Base-by-base conservation (phyloP, 495 filamentous ascomycete species). In the Opeltia flavorubescens region DNA sequence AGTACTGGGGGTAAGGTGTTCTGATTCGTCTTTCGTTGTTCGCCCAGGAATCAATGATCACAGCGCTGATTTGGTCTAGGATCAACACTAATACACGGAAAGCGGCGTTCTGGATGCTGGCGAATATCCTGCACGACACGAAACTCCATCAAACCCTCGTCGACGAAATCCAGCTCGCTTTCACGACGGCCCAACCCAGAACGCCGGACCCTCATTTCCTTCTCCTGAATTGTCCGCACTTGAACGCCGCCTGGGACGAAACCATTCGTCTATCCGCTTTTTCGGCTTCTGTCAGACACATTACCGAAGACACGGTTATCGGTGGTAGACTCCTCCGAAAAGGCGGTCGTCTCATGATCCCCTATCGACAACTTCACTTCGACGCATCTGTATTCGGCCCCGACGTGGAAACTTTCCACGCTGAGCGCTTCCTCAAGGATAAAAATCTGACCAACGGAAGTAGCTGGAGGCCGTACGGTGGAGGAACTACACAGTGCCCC, bases 281-380 rank as follows among this genome's bases (percentile, higher is more conserved):
- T n/a, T 47, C 51, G 11, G 25, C 51, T 12, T 49, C 52, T 34
- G 57, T 57, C 2, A 59, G 61, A 0, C 38, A 50, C 2, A 43
- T 60, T 5, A 54, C 50, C 21, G 28, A 17, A 13, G 58, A 60
- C 39, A 54, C 52, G 1, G 30, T 53, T 21, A 50, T 52, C 11
- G 57, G 58, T 0, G 52, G 50, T 12, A 57, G 55, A 25, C 27
- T 3, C 2, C 36, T 65, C 12, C 51, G 47, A 2, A 44, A 48
- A 23, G 57, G 55, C 12, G 47, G 50, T 26, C 54, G 56, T 6
- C 33, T 64, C 43, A 57, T 64, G 51, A 50, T 64, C 3, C 58
- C 61, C 11, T 51, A 59, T 41, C 59, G 59, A 0, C 59, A 59
- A 34, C 49, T 64, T 23, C 57, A 62, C 24, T 60, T 59, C 38